These are phyloP conservation scores for Cyclotella atomus DNA, from an alignment of 108 stramenopile species.

Conservation along the genomic window DNA sequence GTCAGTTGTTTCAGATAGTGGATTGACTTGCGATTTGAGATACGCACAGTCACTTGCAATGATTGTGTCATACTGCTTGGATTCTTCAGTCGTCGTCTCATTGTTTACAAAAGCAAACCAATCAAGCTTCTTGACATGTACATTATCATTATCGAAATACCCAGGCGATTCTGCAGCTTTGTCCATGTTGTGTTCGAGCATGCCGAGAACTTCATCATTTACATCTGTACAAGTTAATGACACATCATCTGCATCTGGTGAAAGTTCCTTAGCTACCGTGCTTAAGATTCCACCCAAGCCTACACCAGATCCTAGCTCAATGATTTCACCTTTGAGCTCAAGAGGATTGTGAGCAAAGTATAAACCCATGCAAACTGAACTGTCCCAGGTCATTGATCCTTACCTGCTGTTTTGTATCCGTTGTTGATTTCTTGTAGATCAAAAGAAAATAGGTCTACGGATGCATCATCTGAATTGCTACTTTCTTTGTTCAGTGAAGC, in stretches of 20 bases:
- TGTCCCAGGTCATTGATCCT: slow-evolving; percentile 75
- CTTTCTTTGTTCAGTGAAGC: neutral
- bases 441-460: slow-evolving; percentile 1
- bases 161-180: slow-evolving; percentile 9
- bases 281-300: slow-evolving; percentile 56
- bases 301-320: slow-evolving; percentile 68
- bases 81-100: neutral
- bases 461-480: neutral
- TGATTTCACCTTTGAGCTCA: slow-evolving; percentile 48
- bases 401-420: slow-evolving; percentile 31
- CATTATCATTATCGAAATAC: slow-evolving; percentile 2
- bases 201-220: slow-evolving; percentile 53
- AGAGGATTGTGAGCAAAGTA: slow-evolving; percentile 48
- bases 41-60: slow-evolving; percentile 75
- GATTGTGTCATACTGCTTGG: slow-evolving; percentile 56
- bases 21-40: slow-evolving; percentile 15
- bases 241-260: neutral
- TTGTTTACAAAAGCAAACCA: slow-evolving; percentile 46
- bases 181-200: slow-evolving; percentile 51
- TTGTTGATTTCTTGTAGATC: slow-evolving; percentile 65
- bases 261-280: slow-evolving; percentile 22
- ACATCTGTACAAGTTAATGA: slow-evolving; percentile 61
- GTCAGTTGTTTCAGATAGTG: slow-evolving; percentile 30
- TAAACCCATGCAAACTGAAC: slow-evolving; percentile 62
- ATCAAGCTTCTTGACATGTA: slow-evolving; percentile 48